Conservation (phyloP, 2,329 filamentous ascomycete species). For the Calonectria hawksworthii region DNA sequence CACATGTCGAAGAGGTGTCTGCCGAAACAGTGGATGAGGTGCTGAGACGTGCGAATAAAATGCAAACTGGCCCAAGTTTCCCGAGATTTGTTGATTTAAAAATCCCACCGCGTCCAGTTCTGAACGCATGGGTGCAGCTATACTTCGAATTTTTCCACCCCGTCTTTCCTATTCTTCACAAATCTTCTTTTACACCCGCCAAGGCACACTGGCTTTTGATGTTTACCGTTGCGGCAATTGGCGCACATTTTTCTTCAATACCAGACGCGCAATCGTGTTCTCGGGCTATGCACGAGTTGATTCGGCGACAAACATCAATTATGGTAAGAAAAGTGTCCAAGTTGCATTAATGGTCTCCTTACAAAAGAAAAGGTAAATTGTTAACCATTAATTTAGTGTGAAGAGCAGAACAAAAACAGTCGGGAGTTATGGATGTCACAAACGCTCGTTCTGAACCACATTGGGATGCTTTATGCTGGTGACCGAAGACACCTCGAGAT, state of each 20-base stretch:
- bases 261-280: background rate
- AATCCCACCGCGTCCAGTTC: background rate
- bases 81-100: background rate
- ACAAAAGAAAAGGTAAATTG: background rate
- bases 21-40: background rate
- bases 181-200: background rate
- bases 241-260: slow-evolving; percentile 1
- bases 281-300: background rate
- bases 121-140: slow-evolving; percentile 9
- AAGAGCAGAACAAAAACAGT: slow-evolving; percentile 4
- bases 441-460: background rate
- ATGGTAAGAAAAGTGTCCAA: background rate
- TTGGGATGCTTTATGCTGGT: slow-evolving; percentile 1
- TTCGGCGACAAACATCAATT: slow-evolving; percentile 1
- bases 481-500: background rate
- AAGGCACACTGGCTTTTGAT: slow-evolving; percentile 9
- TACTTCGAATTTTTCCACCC: slow-evolving; percentile 10
- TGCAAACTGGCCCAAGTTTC: background rate
- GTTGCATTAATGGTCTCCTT: background rate
- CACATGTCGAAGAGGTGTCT: slow-evolving; percentile 2
- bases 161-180: slow-evolving; percentile 1
- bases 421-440: slow-evolving; percentile 11
- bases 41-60: background rate
- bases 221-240: background rate
- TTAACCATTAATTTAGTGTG: background rate